These are phyloP conservation scores for Yueomyces sinensis DNA, from an alignment of 805 yeast genomes.

Conservation along the genomic window DNA sequence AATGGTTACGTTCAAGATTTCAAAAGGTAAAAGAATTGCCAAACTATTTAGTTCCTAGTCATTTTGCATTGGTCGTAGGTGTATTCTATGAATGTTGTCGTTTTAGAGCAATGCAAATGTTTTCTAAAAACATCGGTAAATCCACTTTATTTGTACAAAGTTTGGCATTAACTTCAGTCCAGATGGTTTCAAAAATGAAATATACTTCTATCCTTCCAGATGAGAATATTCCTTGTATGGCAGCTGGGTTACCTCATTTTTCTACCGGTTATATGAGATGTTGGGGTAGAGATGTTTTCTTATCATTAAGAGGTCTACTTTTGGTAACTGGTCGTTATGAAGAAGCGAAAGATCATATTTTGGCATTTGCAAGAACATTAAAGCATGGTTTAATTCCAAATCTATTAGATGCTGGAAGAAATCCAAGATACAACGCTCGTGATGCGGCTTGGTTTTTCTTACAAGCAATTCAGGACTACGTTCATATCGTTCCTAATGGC, in stretches of 20 bases:
- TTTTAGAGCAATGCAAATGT: conserved; percentile 44
- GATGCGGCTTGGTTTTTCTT: conserved; percentile 95
- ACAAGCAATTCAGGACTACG: conserved; percentile 80
- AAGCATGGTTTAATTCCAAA: conserved; percentile 95
- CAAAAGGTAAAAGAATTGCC: conserved; percentile 57
- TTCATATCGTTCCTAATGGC: conserved; percentile 56
- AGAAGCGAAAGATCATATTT: conserved; percentile 68
- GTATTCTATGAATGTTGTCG: conserved; percentile 75
- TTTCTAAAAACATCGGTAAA: conserved; percentile 39
- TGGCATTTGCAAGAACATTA: conserved; percentile 79
- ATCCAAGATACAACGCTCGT: conserved; percentile 90
- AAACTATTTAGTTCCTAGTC: conserved; percentile 70
- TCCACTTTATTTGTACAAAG: conserved; percentile 68
- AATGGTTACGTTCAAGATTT: conserved; percentile 59
- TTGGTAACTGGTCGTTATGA: conserved; percentile 66
- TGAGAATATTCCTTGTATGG: conserved; percentile 55
- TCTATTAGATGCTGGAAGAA: conserved; percentile 79
- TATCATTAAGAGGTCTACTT: conserved; percentile 71
- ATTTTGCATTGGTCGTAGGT: conserved; percentile 73
- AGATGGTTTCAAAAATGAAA: conserved; percentile 66
- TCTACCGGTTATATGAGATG: conserved; percentile 86
- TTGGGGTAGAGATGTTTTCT: conserved; percentile 97
- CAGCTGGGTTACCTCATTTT: conserved; percentile 96
- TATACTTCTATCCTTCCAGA: conserved; percentile 66
- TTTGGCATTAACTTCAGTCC: conserved; percentile 70